phyloP scores from a whole-genome alignment of 1,139 yeast genomes.

The Sugiyamaella neomexicana region DNA sequence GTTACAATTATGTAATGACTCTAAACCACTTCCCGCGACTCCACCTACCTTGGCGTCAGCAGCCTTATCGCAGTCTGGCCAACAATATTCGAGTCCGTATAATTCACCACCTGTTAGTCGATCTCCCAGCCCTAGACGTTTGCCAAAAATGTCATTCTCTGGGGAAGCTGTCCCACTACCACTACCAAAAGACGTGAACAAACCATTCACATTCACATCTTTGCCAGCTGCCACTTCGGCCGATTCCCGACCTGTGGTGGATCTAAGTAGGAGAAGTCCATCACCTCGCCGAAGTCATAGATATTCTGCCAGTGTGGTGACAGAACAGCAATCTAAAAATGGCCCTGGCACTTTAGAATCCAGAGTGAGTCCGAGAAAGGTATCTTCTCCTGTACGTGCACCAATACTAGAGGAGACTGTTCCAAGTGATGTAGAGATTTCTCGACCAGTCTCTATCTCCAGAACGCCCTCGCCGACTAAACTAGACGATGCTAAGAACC shows the following conservation, averaged over 20 bases:
- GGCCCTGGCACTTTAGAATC: slow-evolving; percentile 10
- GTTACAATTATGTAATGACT: not conserved
- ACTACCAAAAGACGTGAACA: not conserved
- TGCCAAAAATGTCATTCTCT: not conserved
- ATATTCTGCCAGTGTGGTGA: slow-evolving; percentile 13
- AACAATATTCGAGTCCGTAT: slow-evolving; percentile 4
- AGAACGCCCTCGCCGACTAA: slow-evolving; percentile 12
- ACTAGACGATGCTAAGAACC: not conserved
- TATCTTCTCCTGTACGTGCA: slow-evolving; percentile 19
- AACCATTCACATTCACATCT: slow-evolving; percentile 3
- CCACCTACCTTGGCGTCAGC: slow-evolving; percentile 20
- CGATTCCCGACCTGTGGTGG: not conserved
- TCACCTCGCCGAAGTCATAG: slow-evolving; percentile 15
- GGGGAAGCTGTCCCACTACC: not conserved
- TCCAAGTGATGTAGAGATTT: not conserved
- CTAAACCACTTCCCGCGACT: slow-evolving; percentile 1
- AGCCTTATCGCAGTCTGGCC: not conserved
- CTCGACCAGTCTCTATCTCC: not conserved
- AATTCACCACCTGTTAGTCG: slow-evolving; percentile 13
- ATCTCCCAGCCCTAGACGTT: slow-evolving; percentile 10
- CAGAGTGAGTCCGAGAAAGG: slow-evolving; percentile 16
- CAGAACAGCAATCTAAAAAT: not conserved
- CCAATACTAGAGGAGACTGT: slow-evolving; percentile 10
- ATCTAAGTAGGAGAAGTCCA: slow-evolving; percentile 9
- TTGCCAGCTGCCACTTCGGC: not conserved